A percentile compares a stretch with the other conserved stretches of the same genome.
These are phyloP conservation scores for Calonectria naviculata DNA, from an alignment of 2,329 filamentous ascomycete genomes.

Conservation along the genomic window DNA sequence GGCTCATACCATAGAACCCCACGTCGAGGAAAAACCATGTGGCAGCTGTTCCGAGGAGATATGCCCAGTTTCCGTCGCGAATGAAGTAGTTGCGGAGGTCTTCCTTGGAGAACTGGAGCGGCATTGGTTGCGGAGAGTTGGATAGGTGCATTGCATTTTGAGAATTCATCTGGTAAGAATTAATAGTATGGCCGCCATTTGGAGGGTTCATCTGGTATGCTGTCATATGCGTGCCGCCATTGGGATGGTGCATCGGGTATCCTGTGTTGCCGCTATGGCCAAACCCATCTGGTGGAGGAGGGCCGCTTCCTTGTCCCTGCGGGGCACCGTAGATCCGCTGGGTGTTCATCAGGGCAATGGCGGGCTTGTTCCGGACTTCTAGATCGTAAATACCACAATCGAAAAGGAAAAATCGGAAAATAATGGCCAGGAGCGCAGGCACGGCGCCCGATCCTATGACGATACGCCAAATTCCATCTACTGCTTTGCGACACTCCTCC, in stretches of 20 bases:
- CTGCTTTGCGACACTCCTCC: slow-evolving; percentile 55
- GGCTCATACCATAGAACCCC: slow-evolving; percentile 64
- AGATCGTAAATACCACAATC: slow-evolving; percentile 74
- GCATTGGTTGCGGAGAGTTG: slow-evolving; percentile 50
- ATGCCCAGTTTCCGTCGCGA: slow-evolving; percentile 49
- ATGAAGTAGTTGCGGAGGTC: slow-evolving; percentile 64
- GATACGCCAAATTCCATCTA: slow-evolving; percentile 75
- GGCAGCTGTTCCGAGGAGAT: slow-evolving; percentile 54
- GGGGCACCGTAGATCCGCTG: slow-evolving; percentile 66
- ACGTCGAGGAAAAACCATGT: slow-evolving; percentile 66
- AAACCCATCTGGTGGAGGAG: slow-evolving; percentile 31
- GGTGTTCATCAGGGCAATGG: slow-evolving; percentile 68
- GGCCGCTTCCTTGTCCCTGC: slow-evolving; percentile 24
- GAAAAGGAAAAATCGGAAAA: slow-evolving; percentile 75
- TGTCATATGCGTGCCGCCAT: slow-evolving; percentile 23
- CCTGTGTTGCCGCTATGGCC: slow-evolving; percentile 29
- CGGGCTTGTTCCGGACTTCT: slow-evolving; percentile 72
- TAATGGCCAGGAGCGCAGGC: slow-evolving; percentile 71
- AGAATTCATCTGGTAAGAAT: slow-evolving; percentile 38
- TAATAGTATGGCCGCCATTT: slow-evolving; percentile 25
- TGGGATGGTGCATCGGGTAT: slow-evolving; percentile 34
- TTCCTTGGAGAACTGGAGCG: slow-evolving; percentile 59
- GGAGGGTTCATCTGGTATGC: slow-evolving; percentile 40
- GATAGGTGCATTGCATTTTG: slow-evolving; percentile 36
- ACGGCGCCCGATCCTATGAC: slow-evolving; percentile 74